phyloP scores from a whole-genome alignment of 176 grass and related monocot genomes.

The Juncus effusus region DNA sequence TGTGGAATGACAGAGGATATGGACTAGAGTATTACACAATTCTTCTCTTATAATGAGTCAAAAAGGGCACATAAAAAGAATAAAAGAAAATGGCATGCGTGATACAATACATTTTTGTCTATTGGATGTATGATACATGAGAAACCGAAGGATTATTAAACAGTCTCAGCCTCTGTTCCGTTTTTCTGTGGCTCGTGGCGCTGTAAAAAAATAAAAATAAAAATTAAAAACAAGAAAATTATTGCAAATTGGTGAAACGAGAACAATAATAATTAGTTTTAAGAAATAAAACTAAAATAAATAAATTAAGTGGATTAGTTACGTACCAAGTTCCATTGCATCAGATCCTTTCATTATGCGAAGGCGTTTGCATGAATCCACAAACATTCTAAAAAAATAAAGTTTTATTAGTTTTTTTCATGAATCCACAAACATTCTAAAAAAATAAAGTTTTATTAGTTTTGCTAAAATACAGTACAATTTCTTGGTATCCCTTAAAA shows the following conservation, averaged over 20 bases:
- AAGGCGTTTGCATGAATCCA: constrained; percentile 45
- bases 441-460: neutral
- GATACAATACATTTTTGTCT: constrained; percentile 23
- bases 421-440: constrained; percentile 48
- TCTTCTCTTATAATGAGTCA: constrained; percentile 27
- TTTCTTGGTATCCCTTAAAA: too few relatives aligned
- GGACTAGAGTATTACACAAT: constrained; percentile 21
- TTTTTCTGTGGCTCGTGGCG: constrained; percentile 22
- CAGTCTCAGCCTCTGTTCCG: constrained; percentile 14
- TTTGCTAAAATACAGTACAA: too few relatives aligned
- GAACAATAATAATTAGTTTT: neutral
- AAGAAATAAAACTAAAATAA: neutral
- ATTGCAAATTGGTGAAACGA: neutral
- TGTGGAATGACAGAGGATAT: constrained; percentile 14
- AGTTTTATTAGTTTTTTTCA: too few relatives aligned
- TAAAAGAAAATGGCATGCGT: constrained; percentile 20
- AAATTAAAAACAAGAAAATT: constrained; percentile 6
- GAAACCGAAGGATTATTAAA: neutral
- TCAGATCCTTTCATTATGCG: constrained; percentile 49
- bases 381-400: constrained; percentile 35
- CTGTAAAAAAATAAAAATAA: constrained; percentile 5
- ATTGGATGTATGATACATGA: constrained; percentile 30
- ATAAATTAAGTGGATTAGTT: constrained; percentile 11
- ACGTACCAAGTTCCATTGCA: constrained; percentile 43
- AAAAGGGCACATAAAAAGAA: constrained; percentile 26